Evolutionary conservation across 345 rosid genomes (phyloP).

Genomic region (Dipteronia dyeriana): DNA sequence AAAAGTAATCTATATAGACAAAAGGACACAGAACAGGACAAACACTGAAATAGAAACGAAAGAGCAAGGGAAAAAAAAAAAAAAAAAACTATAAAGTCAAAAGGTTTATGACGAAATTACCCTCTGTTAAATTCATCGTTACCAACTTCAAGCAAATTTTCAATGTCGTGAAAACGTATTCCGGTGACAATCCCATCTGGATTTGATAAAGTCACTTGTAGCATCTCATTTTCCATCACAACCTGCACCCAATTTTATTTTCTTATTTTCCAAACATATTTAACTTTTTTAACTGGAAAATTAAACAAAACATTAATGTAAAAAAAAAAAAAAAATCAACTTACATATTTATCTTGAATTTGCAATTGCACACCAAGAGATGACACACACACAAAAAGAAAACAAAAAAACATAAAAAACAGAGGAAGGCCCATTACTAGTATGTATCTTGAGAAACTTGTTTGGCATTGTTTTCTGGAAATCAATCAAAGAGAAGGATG

Average conservation of each 20-base stretch:
- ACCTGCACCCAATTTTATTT: constrained; percentile 43
- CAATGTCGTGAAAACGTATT: constrained; percentile 60
- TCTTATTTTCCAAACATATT: background rate
- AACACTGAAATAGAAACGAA: background rate
- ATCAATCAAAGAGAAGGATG: background rate
- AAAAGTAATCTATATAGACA: background rate
- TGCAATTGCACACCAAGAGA: constrained; percentile 25
- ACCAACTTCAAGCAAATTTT: constrained; percentile 79
- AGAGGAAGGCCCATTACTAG: background rate
- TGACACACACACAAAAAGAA: background rate
- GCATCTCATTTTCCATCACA: constrained; percentile 74
- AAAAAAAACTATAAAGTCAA: no score
- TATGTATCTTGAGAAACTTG: background rate
- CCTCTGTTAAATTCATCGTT: constrained; percentile 79
- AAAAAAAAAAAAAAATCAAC: background rate
- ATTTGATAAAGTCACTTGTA: constrained; percentile 66
- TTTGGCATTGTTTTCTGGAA: background rate
- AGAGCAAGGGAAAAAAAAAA: background rate
- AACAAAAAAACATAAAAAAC: background rate
- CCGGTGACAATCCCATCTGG: constrained; percentile 80
- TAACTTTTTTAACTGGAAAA: background rate
- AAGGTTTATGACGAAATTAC: constrained; percentile 31
- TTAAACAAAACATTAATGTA: constrained; percentile 5
- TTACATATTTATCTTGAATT: constrained; percentile 37
- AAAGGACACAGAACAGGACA: background rate